These are phyloP conservation scores for Pholiota microspora DNA, from an alignment of 768 basidiomycete species.

Conservation along the genomic window DNA sequence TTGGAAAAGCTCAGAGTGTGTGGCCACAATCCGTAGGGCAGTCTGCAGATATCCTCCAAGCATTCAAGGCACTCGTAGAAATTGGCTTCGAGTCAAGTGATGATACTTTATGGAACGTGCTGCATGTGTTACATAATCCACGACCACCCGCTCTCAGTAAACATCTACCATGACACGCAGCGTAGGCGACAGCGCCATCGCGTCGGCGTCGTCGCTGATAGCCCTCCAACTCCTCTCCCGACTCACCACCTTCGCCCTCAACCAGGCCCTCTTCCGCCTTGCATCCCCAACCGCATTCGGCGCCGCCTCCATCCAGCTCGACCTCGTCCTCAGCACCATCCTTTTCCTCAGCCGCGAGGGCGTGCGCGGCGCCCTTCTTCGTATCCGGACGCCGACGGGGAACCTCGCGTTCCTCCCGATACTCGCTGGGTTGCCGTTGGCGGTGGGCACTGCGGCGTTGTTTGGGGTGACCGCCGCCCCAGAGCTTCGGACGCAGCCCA, in stretches of 20 bases:
- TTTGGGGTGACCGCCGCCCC: slow-evolving; percentile 55
- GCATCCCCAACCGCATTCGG: slow-evolving; percentile 85
- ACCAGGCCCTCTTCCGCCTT: slow-evolving; percentile 83
- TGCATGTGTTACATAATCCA: too few relatives aligned
- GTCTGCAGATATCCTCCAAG: too few relatives aligned
- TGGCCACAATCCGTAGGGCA: too few relatives aligned
- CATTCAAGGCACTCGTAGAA: too few relatives aligned
- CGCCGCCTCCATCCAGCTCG: slow-evolving; percentile 92
- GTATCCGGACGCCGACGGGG: slow-evolving; percentile 29
- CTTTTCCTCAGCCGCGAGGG: slow-evolving; percentile 95
- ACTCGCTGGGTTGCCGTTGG: slow-evolving; percentile 64
- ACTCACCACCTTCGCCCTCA: slow-evolving; percentile 82
- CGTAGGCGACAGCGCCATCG: too few relatives aligned
- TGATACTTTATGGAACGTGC: too few relatives aligned
- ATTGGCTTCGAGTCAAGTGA: too few relatives aligned
- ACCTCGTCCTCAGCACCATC: slow-evolving; percentile 85
- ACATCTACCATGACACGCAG: too few relatives aligned
- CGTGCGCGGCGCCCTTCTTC: slow-evolving; percentile 79
- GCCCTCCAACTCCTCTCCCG: slow-evolving; percentile 85
- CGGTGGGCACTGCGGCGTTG: slow-evolving; percentile 45
- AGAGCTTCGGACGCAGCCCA: slow-evolving; percentile 57
- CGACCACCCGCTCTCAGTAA: too few relatives aligned
- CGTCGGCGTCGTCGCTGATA: slow-evolving; percentile 66
- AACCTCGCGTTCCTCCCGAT: slow-evolving; percentile 66
- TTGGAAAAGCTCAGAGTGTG: too few relatives aligned